Evolutionary conservation across 345 rosid genomes (phyloP), one percentile per base, ranked within the genome.

Genomic region (Eucalyptus albens): DNA sequence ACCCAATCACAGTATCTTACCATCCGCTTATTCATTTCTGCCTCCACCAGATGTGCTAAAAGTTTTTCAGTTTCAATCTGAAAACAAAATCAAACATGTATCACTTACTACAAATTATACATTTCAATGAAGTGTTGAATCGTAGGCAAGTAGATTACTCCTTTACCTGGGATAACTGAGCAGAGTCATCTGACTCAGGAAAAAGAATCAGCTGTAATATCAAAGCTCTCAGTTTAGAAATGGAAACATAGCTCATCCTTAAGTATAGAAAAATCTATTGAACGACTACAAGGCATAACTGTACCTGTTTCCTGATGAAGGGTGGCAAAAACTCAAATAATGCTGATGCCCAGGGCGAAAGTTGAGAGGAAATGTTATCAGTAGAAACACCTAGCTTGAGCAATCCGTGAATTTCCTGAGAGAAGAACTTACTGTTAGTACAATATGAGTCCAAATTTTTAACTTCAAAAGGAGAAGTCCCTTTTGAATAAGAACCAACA

Each of bases 61-160:
- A 98, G 99, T 92, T 98, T 98, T 94, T 98, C 99, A 0, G 99
- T 98, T 93, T 98, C 99, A 90, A 98, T 98, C 99, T 98, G 91
- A 86, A 88, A 88, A 65, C 89, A 67, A 89, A 85, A 88, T 69
- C 55, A 91, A 90, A 89, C 69, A 42, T 59, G 86, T 69, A 91
- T 90, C 87, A 80, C 83, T 77, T 83, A 91, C 86, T 51, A 60
- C 53, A 26, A 14, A 69, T 12, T 31, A 42, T 50, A 62, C 37
- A 37, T 67, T 83, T 60, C 65, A 33, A 42, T 59, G 9, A 59
- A 16, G 49, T 50, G 86, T 49, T 3, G 45, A 51, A 3, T 4
- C 9, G 40, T 67, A 47, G 42, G 21, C 65, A 86, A 8, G 53
- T 15, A 83, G 9, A 82, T 24, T 42, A 47, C 31, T 88, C 59